Evolutionary conservation across 2,329 filamentous ascomycete species (phyloP).

Genomic region (Podosphaera aphanis): DNA sequence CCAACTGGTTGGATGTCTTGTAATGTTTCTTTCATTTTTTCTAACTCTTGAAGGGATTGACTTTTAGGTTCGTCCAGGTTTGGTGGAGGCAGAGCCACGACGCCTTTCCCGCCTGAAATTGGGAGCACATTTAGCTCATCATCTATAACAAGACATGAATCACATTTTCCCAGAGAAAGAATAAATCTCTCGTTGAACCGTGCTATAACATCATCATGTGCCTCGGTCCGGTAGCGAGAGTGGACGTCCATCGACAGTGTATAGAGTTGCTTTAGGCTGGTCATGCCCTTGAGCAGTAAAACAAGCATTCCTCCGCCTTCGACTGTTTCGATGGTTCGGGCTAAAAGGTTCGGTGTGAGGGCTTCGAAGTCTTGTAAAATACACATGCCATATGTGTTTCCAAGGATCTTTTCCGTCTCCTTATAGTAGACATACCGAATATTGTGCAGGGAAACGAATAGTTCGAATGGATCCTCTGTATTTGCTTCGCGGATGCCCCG

Average conservation of each 20-base stretch:
- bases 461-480: slow-evolving; percentile 82
- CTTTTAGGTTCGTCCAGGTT: slow-evolving; percentile 52
- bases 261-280: slow-evolving; percentile 87
- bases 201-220: slow-evolving; percentile 80
- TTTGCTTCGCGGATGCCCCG: slow-evolving; percentile 81
- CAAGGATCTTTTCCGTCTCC: slow-evolving; percentile 94
- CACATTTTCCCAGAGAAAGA: slow-evolving; percentile 80
- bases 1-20: slow-evolving; percentile 72
- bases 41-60: slow-evolving; percentile 51
- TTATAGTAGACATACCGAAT: slow-evolving; percentile 99
- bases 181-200: slow-evolving; percentile 97
- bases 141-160: slow-evolving; percentile 84
- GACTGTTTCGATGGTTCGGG: slow-evolving; percentile 87
- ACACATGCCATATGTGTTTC: slow-evolving; percentile 96
- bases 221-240: slow-evolving; percentile 85
- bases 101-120: slow-evolving; percentile 83
- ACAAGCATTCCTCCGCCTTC: slow-evolving; percentile 86
- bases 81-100: slow-evolving; percentile 57
- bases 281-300: slow-evolving; percentile 85
- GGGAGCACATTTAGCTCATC: slow-evolving; percentile 94
- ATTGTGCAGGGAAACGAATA: slow-evolving; percentile 88
- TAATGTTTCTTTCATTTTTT: slow-evolving; percentile 67
- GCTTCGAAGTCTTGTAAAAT: slow-evolving; percentile 97
- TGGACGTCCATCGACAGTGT: slow-evolving; percentile 96
- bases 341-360: slow-evolving; percentile 86